These are phyloP conservation scores for Magnolia kwangsiensis DNA, from an alignment of 164 flowering plant species.

Conservation along the genomic window DNA sequence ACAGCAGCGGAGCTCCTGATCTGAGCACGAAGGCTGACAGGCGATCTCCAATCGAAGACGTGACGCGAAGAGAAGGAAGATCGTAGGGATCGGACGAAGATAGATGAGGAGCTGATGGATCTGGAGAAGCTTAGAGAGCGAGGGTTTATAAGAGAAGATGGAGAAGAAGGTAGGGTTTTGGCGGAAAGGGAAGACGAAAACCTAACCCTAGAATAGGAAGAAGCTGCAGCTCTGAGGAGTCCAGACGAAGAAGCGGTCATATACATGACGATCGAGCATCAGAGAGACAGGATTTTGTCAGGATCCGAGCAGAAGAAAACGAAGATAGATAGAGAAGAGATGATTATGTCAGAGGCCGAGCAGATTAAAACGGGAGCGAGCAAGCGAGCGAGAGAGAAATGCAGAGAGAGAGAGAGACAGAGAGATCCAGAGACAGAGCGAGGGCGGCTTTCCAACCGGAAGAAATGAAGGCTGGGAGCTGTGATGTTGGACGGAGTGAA, in stretches of 20 bases:
- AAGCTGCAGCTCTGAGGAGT: slow-evolving; percentile 19
- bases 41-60: slow-evolving; percentile 58
- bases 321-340: not conserved
- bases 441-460: no score
- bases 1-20: slow-evolving; percentile 50
- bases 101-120: slow-evolving; percentile 2
- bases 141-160: slow-evolving; percentile 13
- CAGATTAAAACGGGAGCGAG: not conserved
- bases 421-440: not conserved
- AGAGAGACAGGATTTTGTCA: not conserved
- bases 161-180: slow-evolving; percentile 15
- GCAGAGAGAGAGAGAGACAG: not conserved
- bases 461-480: no score
- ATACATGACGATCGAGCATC: slow-evolving; percentile 28
- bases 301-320: not conserved
- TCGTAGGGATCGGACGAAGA: slow-evolving; percentile 27
- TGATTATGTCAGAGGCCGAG: not conserved
- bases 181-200: slow-evolving; percentile 25
- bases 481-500: no score
- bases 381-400: not conserved
- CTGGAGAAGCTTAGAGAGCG: slow-evolving; percentile 19
- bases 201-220: slow-evolving; percentile 19
- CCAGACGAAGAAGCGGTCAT: slow-evolving; percentile 15
- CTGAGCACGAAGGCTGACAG: slow-evolving; percentile 57
- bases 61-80: slow-evolving; percentile 41